Percentiles rank a stretch among this genome's conserved stretches.
Evolutionary conservation across 169 alveolate species (phyloP).

Genomic region (Eimeria mitis): DNA sequence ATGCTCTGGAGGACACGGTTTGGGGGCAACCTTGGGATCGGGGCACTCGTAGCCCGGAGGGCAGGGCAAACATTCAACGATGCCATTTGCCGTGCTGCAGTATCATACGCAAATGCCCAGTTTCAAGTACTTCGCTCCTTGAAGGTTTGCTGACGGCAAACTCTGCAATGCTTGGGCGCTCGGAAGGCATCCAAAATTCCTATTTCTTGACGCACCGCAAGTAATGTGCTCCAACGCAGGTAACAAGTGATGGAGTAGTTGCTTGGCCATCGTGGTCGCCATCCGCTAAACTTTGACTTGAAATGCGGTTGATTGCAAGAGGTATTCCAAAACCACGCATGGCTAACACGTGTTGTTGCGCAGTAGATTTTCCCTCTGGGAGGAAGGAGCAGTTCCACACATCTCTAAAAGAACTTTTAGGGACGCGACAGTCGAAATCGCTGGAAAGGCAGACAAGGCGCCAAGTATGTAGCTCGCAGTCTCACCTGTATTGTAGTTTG

Average conservation of each 20-base stretch:
- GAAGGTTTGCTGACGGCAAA: not conserved
- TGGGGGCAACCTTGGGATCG: conserved; percentile 35
- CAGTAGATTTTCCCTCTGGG: not conserved
- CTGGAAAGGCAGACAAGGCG: not conserved
- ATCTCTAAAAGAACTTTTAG: not conserved
- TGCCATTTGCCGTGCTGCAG: not conserved
- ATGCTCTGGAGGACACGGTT: conserved; percentile 28
- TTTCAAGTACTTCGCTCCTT: not conserved
- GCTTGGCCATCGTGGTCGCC: not conserved
- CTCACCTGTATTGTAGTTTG: conserved; percentile 44
- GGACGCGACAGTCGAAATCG: not conserved
- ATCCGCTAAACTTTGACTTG: not conserved
- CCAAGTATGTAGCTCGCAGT: not conserved
- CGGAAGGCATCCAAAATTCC: not conserved
- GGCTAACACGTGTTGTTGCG: conserved; percentile 1
- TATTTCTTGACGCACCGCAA: conserved; percentile 15
- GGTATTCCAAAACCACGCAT: conserved; percentile 56
- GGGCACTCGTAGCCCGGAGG: conserved; percentile 68
- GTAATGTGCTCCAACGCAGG: conserved; percentile 51
- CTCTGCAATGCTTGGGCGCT: not conserved
- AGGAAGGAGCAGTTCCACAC: not conserved
- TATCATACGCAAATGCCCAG: not conserved
- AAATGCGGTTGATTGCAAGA: conserved; percentile 32
- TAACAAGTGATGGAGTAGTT: not conserved
- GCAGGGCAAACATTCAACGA: conserved; percentile 46